phyloP scores from a whole-genome alignment of 1,139 yeast genomes.

The Entelexis paramagnoliae region DNA sequence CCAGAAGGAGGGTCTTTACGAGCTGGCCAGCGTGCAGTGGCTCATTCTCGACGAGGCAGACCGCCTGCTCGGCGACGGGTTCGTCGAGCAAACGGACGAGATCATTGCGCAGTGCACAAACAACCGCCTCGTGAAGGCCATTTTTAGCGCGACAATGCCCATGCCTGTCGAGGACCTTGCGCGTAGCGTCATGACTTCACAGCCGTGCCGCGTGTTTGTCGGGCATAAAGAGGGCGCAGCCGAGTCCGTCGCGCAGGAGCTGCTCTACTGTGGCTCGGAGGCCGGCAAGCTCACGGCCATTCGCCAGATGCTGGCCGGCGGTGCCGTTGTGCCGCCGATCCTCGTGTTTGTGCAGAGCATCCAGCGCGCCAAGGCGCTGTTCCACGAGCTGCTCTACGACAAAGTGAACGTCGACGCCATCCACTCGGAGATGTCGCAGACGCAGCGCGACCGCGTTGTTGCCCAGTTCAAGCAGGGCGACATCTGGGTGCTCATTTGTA shows the following conservation, averaged over 20 bases:
- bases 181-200: conserved; percentile 61
- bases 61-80: conserved; percentile 80
- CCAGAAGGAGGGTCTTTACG: conserved; percentile 49
- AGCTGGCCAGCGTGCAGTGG: conserved; percentile 56
- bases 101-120: conserved; percentile 59
- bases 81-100: conserved; percentile 83
- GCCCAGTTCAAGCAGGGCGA: conserved; percentile 81
- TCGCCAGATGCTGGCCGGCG: conserved; percentile 66
- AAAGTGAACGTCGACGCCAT: conserved; percentile 88
- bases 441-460: conserved; percentile 78
- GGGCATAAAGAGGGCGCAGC: conserved; percentile 95
- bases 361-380: conserved; percentile 87
- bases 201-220: conserved; percentile 75
- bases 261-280: conserved; percentile 84
- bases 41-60: conserved; percentile 93
- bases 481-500: conserved; percentile 91
- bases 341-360: conserved; percentile 86
- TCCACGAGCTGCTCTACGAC: conserved; percentile 84
- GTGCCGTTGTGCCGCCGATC: conserved; percentile 86
- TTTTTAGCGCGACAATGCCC: conserved; percentile 94
- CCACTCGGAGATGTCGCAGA: conserved; percentile 87
- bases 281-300: conserved; percentile 88
- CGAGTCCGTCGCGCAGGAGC: conserved; percentile 66
- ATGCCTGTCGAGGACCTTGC: conserved; percentile 89
- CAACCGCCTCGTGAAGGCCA: conserved; percentile 46